phyloP scores from a whole-genome alignment of 169 alveolate genomes.

The Eimeria zaria region DNA sequence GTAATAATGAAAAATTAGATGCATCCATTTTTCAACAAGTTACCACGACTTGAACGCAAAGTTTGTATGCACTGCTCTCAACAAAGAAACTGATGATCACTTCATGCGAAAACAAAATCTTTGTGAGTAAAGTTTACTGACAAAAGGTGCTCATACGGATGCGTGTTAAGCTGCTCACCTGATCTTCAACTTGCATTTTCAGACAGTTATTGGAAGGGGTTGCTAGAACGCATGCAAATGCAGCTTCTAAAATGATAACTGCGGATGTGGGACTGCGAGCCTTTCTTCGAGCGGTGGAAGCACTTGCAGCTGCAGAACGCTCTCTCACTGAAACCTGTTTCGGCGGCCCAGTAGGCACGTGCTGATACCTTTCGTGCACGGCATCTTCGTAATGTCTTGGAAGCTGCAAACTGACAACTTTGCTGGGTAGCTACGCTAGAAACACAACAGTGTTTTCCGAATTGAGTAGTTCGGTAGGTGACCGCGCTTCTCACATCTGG shows the following conservation, averaged over 20 bases:
- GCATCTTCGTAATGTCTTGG: not conserved
- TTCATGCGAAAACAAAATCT: not conserved
- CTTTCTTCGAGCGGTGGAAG: constrained; percentile 70
- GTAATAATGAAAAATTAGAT: not conserved
- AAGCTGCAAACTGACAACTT: not conserved
- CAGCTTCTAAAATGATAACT: constrained; percentile 41
- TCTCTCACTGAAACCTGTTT: constrained; percentile 61
- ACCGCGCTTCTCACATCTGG: not conserved
- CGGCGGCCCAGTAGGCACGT: constrained; percentile 71
- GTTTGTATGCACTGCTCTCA: not conserved
- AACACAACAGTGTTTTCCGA: not conserved
- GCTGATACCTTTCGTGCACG: not conserved
- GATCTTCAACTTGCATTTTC: not conserved
- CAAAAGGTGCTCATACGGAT: not conserved
- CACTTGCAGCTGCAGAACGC: constrained; percentile 64
- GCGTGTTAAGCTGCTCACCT: not conserved
- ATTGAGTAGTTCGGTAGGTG: not conserved
- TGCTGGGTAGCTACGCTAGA: not conserved
- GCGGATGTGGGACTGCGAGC: constrained; percentile 45
- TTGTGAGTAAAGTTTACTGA: not conserved
- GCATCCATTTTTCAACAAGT: not conserved
- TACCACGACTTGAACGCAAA: not conserved
- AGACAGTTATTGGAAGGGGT: constrained; percentile 72
- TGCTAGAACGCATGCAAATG: constrained; percentile 44
- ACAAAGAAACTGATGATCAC: not conserved